Evolutionary conservation across 2,329 filamentous ascomycete species (phyloP).

Genomic region (Alternaria arborescens): DNA sequence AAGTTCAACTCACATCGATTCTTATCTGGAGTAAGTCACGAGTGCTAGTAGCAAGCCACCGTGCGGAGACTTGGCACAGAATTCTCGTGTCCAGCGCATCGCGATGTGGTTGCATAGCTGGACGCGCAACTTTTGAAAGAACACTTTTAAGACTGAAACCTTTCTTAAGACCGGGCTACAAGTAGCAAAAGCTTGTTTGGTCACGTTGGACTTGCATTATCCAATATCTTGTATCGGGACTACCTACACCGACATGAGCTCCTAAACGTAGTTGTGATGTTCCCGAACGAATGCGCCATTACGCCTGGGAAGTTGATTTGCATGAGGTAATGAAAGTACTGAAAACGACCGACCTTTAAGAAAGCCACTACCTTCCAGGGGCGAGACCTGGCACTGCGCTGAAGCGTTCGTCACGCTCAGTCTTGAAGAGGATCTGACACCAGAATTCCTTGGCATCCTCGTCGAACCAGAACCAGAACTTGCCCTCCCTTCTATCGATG

Average conservation of each 20-base stretch:
- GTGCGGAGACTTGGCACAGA: neutral
- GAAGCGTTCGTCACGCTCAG: slow-evolving; percentile 92
- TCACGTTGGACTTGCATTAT: slow-evolving; percentile 25
- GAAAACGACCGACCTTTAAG: neutral
- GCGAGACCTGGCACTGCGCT: slow-evolving; percentile 72
- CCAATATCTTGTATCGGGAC: slow-evolving; percentile 19
- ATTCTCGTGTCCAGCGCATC: neutral
- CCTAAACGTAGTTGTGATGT: neutral
- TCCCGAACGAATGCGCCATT: slow-evolving; percentile 19
- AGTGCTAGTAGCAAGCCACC: neutral
- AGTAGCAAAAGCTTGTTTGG: slow-evolving; percentile 8
- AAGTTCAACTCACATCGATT: neutral
- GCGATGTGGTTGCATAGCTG: neutral
- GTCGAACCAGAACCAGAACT: slow-evolving; percentile 95
- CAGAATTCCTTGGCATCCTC: slow-evolving; percentile 96
- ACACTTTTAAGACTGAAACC: no score
- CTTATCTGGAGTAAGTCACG: neutral
- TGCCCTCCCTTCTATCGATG: slow-evolving; percentile 86
- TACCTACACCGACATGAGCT: slow-evolving; percentile 32
- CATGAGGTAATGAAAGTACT: neutral
- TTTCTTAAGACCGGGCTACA: neutral
- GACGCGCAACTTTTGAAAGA: neutral
- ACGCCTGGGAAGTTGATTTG: slow-evolving; percentile 8
- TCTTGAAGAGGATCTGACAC: slow-evolving; percentile 98
- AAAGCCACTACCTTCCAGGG: slow-evolving; percentile 48